These are phyloP conservation scores for Gossypium laxum DNA, from an alignment of 441 rosid genomes.

Conservation along the genomic window DNA sequence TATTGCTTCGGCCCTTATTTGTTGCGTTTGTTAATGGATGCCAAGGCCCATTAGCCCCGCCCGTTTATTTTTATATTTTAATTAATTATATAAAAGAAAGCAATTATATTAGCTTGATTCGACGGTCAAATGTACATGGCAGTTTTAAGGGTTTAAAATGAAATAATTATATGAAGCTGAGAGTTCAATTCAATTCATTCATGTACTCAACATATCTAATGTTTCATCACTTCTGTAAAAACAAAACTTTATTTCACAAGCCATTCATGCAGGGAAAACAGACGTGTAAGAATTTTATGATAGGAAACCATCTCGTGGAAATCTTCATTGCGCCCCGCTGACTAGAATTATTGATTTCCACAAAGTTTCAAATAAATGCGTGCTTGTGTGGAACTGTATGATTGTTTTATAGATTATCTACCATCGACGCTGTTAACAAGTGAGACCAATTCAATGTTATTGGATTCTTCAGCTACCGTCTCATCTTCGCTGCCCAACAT, in stretches of 20 bases:
- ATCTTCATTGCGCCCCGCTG: neutral
- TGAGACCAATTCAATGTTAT: conserved; percentile 55
- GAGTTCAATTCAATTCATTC: neutral
- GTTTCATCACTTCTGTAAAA: neutral
- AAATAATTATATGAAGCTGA: neutral
- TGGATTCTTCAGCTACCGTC: conserved; percentile 25
- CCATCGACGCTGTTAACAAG: conserved; percentile 45
- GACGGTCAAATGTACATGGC: neutral
- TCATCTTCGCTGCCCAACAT: conserved; percentile 29
- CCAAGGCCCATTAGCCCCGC: neutral
- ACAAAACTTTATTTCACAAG: neutral
- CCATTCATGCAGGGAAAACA: neutral
- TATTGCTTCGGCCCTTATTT: neutral
- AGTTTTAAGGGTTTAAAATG: neutral
- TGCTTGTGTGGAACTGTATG: neutral
- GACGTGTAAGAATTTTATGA: neutral
- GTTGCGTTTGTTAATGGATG: neutral
- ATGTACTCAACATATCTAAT: neutral
- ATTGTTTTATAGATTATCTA: conserved; percentile 20
- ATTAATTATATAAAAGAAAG: neutral
- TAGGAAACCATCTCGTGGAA: neutral
- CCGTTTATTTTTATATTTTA: neutral
- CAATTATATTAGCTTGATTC: neutral
- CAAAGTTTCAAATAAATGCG: neutral
- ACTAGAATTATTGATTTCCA: neutral